phyloP scores from a whole-genome alignment of 1,139 yeast genomes.

The Kodamaea fungicola region DNA sequence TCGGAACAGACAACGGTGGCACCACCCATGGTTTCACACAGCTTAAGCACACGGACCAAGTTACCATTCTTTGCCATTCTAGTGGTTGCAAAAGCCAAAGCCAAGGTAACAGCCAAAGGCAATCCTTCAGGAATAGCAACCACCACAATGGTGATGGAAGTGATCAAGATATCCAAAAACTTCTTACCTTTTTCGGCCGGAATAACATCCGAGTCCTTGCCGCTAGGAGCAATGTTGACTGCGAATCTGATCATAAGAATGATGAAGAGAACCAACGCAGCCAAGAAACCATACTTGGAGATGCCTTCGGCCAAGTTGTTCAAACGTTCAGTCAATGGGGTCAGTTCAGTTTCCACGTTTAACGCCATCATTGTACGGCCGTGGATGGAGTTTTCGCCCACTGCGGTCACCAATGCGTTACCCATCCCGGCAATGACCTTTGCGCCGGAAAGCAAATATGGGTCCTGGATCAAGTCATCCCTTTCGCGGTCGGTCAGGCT shows the following conservation, averaged over 20 bases:
- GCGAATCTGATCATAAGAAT: slow-evolving; percentile 77
- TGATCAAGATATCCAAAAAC: slow-evolving; percentile 81
- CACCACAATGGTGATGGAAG: slow-evolving; percentile 87
- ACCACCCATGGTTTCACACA: slow-evolving; percentile 99
- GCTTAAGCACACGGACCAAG: slow-evolving; percentile 85
- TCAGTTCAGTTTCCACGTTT: slow-evolving; percentile 69
- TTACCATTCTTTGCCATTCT: slow-evolving; percentile 97
- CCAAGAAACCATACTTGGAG: slow-evolving; percentile 86
- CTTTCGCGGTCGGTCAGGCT: slow-evolving; percentile 29
- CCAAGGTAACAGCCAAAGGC: slow-evolving; percentile 93
- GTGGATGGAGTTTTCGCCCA: slow-evolving; percentile 83
- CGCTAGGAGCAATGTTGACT: slow-evolving; percentile 58
- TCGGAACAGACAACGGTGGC: slow-evolving; percentile 97
- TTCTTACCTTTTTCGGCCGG: slow-evolving; percentile 79
- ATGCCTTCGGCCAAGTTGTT: slow-evolving; percentile 86
- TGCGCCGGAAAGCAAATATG: slow-evolving; percentile 89
- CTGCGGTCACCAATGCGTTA: slow-evolving; percentile 80
- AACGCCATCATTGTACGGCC: slow-evolving; percentile 88
- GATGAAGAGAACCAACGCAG: slow-evolving; percentile 74
- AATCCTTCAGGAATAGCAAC: slow-evolving; percentile 99
- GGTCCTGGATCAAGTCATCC: slow-evolving; percentile 58
- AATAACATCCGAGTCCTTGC: slow-evolving; percentile 38
- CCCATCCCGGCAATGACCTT: slow-evolving; percentile 85
- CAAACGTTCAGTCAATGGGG: slow-evolving; percentile 86
- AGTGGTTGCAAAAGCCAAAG: slow-evolving; percentile 95